Evolutionary conservation across 306 rosid species (phyloP).

Genomic region (Ziziphus jujuba): DNA sequence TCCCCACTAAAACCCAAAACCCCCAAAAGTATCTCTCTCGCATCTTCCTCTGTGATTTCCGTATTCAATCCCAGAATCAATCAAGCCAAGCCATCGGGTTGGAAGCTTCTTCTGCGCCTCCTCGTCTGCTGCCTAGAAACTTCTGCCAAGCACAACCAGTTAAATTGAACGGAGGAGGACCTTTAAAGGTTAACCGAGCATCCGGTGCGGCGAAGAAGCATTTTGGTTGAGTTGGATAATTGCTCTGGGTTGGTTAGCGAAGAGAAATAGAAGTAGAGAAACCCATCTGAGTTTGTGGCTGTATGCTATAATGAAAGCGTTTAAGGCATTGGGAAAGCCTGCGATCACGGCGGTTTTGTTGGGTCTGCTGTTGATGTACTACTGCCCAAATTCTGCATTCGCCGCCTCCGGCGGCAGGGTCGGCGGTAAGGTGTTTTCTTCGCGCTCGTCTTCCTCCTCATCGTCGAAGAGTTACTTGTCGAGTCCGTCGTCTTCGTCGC

Average conservation of each 20-base stretch:
- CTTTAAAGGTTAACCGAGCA: constrained; percentile 1
- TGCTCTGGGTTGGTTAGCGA: background rate
- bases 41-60: background rate
- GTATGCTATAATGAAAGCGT: constrained; percentile 26
- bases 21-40: too few relatives aligned
- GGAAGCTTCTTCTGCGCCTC: constrained; percentile 40
- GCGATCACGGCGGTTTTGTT: constrained; percentile 58
- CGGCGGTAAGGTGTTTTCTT: constrained; percentile 77
- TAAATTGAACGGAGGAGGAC: constrained; percentile 19
- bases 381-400: constrained; percentile 54
- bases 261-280: constrained; percentile 14
- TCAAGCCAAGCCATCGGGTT: constrained; percentile 39
- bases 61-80: background rate
- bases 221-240: background rate
- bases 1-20: too few relatives aligned
- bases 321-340: constrained; percentile 65
- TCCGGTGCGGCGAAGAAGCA: background rate
- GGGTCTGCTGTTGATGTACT: constrained; percentile 63
- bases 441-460: constrained; percentile 34
- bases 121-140: constrained; percentile 10
- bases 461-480: constrained; percentile 74
- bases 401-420: constrained; percentile 93
- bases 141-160: constrained; percentile 11
- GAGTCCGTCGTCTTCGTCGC: too few relatives aligned
- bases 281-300: constrained; percentile 37